Evolutionary conservation across 2,329 filamentous ascomycete species (phyloP), one percentile per base, ranked within the genome.

Genomic region (Diaporthe velutina): DNA sequence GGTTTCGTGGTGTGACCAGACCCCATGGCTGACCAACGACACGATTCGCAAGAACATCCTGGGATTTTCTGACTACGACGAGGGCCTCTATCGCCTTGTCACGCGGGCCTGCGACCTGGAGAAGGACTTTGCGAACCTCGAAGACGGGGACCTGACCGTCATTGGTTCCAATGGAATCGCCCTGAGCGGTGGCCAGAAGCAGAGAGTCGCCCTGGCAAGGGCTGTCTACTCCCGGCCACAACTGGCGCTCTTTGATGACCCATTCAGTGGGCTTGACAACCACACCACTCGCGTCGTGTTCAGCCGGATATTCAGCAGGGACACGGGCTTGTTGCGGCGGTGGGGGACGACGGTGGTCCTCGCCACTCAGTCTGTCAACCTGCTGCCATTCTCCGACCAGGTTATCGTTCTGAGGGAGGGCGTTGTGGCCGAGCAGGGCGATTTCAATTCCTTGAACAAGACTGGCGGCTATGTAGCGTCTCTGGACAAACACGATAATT

Each of bases 201-300:
- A 82, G 64, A 76, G 81, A 2, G 76, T 82, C 45, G 80, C 55
- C n/a, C 78, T 89, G 1, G 87, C 88, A 4, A 82, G 88, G 22
- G 87, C 87, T 1, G 78, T 89, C 0, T 90, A 87, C 74, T 81
- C 84, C 1, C 76, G 81, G 12, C 80, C 78, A 9, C 77, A 82
- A 1, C 79, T 88, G 0, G 25, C 87, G 1, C 42, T 90, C 4
- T 78, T 89, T 0, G 88, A 90, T 73, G 87, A 89, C 70, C 79
- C 83, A 0, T 84, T 89, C 48, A 86, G 86, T 64, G 84, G 83
- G 0, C 80, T 89, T 2, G 87, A 88, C 73, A 81, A 82, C 1
- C 79, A 83, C 5, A 90, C 88, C 0, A 81, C 85, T 15, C 78
- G 82, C 9, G 76, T 80, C 2, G 81, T 90, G 5, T 86, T 89